phyloP scores from a whole-genome alignment of 2,329 filamentous ascomycete genomes.

The Hymenoscyphus scutula region DNA sequence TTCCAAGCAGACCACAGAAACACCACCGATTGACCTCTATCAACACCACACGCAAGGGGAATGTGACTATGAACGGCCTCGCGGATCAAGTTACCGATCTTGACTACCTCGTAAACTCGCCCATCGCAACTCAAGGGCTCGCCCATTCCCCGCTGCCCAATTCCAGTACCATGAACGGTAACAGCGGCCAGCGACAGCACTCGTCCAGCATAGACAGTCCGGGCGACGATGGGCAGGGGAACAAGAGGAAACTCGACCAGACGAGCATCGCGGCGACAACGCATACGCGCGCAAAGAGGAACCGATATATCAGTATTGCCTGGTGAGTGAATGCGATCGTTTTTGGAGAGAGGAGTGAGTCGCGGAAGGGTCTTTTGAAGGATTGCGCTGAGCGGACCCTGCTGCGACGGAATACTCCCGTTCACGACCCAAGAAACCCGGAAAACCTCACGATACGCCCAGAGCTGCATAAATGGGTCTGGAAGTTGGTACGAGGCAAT shows the following conservation, averaged over 20 bases:
- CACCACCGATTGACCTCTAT: too few relatives aligned
- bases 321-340: slow-evolving; percentile 29
- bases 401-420: slow-evolving; percentile 3
- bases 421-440: neutral
- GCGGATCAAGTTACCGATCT: slow-evolving; percentile 36
- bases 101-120: slow-evolving; percentile 34
- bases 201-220: slow-evolving; percentile 8
- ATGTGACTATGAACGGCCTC: slow-evolving; percentile 35
- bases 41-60: neutral
- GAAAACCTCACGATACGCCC: neutral
- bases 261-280: slow-evolving; percentile 7
- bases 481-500: neutral
- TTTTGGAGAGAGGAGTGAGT: neutral
- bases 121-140: slow-evolving; percentile 22
- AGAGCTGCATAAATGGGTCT: neutral
- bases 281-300: slow-evolving; percentile 37
- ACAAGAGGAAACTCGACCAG: slow-evolving; percentile 35
- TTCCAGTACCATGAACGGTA: neutral
- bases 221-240: slow-evolving; percentile 29
- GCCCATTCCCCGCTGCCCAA: slow-evolving; percentile 8
- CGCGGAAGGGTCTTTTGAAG: neutral
- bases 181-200: neutral
- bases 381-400: neutral
- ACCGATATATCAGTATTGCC: slow-evolving; percentile 39
- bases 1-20: too few relatives aligned